phyloP scores from a whole-genome alignment of 2,329 filamentous ascomycete genomes.

The Hymenoscyphus linearis region DNA sequence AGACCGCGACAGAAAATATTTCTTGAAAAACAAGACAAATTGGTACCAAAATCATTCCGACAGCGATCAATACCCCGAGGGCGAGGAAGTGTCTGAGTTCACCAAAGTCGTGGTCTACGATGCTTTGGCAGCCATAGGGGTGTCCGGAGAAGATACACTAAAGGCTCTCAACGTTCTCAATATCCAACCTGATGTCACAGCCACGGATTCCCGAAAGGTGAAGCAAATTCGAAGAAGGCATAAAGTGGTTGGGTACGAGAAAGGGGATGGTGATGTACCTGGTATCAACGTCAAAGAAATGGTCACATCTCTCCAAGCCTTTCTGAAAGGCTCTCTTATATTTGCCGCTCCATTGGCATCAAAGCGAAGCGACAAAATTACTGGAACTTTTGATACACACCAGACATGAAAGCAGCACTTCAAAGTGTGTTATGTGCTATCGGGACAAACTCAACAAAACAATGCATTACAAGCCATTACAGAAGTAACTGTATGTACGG shows the following conservation, averaged over 20 bases:
- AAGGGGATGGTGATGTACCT: neutral
- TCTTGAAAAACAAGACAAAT: constrained; percentile 19
- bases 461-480: neutral
- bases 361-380: neutral
- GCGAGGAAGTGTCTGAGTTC: constrained; percentile 21
- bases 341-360: neutral
- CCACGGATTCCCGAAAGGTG: neutral
- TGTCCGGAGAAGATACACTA: constrained; percentile 23
- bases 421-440: neutral
- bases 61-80: constrained; percentile 11
- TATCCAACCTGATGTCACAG: neutral
- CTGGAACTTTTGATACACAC: neutral
- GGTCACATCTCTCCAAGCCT: constrained; percentile 3
- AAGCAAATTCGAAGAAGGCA: neutral
- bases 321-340: constrained; percentile 9
- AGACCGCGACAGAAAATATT: constrained; percentile 25
- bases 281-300: constrained; percentile 3
- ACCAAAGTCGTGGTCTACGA: constrained; percentile 27
- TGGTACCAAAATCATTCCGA: constrained; percentile 12
- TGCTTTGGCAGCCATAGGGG: constrained; percentile 26
- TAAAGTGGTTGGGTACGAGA: constrained; percentile 7
- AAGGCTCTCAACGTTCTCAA: constrained; percentile 7
- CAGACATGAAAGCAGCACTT: neutral
- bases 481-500: neutral
- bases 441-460: neutral